These are phyloP conservation scores for Penicillium paradoxum DNA, from an alignment of 495 filamentous ascomycete species.

Conservation along the genomic window DNA sequence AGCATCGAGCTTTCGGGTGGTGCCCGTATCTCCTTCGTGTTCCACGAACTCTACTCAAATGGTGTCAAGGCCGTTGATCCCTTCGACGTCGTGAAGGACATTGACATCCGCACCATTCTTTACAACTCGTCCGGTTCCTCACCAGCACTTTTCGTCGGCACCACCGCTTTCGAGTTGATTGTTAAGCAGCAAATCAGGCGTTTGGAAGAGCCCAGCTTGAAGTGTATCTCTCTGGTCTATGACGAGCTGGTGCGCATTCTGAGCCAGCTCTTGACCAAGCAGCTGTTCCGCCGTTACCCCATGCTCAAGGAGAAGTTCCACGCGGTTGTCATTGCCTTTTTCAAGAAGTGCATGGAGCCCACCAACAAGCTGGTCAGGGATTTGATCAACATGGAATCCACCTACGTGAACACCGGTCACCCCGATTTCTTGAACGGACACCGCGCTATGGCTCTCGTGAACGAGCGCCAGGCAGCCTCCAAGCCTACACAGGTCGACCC, in stretches of 20 bases:
- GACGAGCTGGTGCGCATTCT: constrained; percentile 97
- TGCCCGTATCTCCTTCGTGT: constrained; percentile 98
- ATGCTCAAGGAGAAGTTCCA: constrained; percentile 95
- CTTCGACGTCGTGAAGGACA: constrained; percentile 95
- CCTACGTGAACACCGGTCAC: constrained; percentile 98
- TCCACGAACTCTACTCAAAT: constrained; percentile 97
- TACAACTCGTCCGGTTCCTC: constrained; percentile 98
- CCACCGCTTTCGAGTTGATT: constrained; percentile 94
- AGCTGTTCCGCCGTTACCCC: constrained; percentile 88
- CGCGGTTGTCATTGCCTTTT: constrained; percentile 86
- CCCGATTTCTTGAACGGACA: constrained; percentile 98
- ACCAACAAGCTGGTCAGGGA: constrained; percentile 96
- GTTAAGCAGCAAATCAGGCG: constrained; percentile 98
- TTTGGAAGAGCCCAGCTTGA: constrained; percentile 91
- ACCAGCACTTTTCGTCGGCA: constrained; percentile 95
- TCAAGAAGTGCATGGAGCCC: constrained; percentile 96
- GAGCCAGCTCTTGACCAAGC: constrained; percentile 80
- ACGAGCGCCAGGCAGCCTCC: constrained; percentile 72
- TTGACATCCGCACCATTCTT: constrained; percentile 93
- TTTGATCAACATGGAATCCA: constrained; percentile 89
- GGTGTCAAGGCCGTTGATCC: constrained; percentile 98
- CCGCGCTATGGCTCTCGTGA: constrained; percentile 92
- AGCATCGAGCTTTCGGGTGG: constrained; percentile 92
- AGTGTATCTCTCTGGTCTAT: constrained; percentile 95
- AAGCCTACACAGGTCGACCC: constrained; percentile 97